Evolutionary conservation across 148 eudicot species (phyloP), one percentile per base, ranked within the genome.

Genomic region (Silene uniflora): DNA sequence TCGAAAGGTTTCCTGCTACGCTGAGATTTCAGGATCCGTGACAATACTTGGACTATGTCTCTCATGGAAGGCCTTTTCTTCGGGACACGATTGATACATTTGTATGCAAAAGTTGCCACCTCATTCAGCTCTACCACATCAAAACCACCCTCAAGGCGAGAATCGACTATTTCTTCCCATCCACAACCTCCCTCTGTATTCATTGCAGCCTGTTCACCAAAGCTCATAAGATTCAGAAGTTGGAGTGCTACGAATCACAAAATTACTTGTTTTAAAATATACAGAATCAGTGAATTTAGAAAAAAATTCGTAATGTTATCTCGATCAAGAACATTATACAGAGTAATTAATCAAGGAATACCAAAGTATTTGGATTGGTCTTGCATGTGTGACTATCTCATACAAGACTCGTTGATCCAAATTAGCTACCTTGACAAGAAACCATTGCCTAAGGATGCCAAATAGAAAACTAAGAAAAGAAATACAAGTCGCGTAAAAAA

Each of bases 121-220:
- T 95, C 97, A 10, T 90, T 85, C 2, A 95, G 96, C 86, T 95
- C 97, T 71, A 71, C 82, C 63, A 71, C 68, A 23, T 92, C 92
- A 21, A 89, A 88, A 47, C 88, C 82, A 10, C 97, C 97, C 46
- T 85, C 90, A 6, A 95, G 90, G 56, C 88, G 90, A 58, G 93
- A 81, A 82, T 95, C 98, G 6, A 74, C 86, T 18, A 95, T 86
- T 71, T 95, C 98, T 64, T 95, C 97, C 98, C 98, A 95, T 17
- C 93, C 98, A 0, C 81, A 78, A 76, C 92, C 92, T 78, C 90
- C 98, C 69, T 88, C 97, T 0, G 87, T 79, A 56, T 83, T 90
- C 91, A 95, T 89, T 35, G 98, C 93, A 32, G 98, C 98, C 98
- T 95, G 68, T 80, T 67, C 62, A 78, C 63, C 44, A 76, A 42